phyloP scores from a whole-genome alignment of 148 eudicot genomes.

The Mesembryanthemum crystallinum region DNA sequence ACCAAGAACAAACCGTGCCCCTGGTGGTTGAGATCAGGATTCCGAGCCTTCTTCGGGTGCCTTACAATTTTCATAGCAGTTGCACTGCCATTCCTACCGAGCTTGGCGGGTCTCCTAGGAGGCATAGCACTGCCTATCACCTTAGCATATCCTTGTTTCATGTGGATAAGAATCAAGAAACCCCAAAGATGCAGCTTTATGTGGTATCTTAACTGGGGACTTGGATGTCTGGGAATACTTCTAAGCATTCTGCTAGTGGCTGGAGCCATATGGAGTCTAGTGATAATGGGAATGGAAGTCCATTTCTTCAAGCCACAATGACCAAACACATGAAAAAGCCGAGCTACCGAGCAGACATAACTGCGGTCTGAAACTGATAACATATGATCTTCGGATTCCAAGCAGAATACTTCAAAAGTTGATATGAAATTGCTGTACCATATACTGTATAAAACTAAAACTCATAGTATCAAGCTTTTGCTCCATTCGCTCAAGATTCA shows the following conservation, averaged over 20 bases:
- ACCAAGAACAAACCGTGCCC: conserved; percentile 60
- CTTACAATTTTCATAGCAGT: conserved; percentile 63
- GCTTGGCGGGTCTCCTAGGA: conserved; percentile 66
- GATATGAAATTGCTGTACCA: too few species aligned
- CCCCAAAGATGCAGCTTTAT: conserved; percentile 38
- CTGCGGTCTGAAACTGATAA: too few species aligned
- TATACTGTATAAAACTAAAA: not conserved
- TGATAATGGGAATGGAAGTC: conserved; percentile 48
- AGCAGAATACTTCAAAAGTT: too few species aligned
- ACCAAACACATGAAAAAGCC: not conserved
- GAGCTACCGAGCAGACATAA: too few species aligned
- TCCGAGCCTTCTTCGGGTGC: conserved; percentile 61
- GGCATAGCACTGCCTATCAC: conserved; percentile 74
- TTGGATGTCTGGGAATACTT: conserved; percentile 62
- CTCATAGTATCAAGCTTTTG: conserved; percentile 1
- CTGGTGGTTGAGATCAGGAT: conserved; percentile 45
- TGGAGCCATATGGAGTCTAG: conserved; percentile 73
- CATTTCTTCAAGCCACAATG: conserved; percentile 66
- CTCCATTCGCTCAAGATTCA: not conserved
- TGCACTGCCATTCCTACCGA: conserved; percentile 75
- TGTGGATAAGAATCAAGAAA: conserved; percentile 72
- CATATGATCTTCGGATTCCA: too few species aligned
- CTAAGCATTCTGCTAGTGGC: conserved; percentile 56
- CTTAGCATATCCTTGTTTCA: conserved; percentile 75
- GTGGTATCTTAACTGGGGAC: conserved; percentile 77